phyloP scores from a whole-genome alignment of 108 stramenopile genomes.

The Cyclotella baltica region DNA sequence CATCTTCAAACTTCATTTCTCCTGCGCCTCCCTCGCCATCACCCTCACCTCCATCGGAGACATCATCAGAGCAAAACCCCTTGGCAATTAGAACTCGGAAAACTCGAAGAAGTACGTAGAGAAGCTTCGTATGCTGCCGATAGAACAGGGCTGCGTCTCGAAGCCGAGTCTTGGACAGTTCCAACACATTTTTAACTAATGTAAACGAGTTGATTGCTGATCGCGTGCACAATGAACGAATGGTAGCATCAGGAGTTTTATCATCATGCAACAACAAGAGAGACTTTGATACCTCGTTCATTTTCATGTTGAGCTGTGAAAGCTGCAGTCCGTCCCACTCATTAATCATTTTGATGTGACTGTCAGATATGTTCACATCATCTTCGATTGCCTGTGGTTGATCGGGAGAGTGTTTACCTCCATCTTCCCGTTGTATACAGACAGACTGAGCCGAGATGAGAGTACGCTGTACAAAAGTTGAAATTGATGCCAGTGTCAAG shows the following conservation, averaged over 20 bases:
- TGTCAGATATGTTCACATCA: conserved; percentile 14
- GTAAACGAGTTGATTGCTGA: conserved; percentile 57
- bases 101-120: conserved; percentile 87
- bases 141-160: conserved; percentile 61
- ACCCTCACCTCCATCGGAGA: conserved; percentile 80
- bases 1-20: conserved; percentile 93
- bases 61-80: conserved; percentile 92
- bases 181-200: conserved; percentile 48
- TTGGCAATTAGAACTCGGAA: conserved; percentile 92
- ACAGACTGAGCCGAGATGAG: conserved; percentile 51
- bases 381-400: conserved; percentile 3
- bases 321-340: conserved; percentile 52
- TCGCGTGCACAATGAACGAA: conserved; percentile 50
- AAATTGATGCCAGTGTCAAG: conserved; percentile 22
- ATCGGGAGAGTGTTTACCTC: background rate
- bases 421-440: background rate
- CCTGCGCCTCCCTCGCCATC: conserved; percentile 71
- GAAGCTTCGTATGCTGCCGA: conserved; percentile 74
- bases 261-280: conserved; percentile 42
- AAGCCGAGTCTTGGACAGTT: conserved; percentile 45
- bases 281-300: conserved; percentile 33
- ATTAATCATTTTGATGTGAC: conserved; percentile 49
- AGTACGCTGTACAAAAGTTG: conserved; percentile 36
- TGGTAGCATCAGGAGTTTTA: conserved; percentile 15
- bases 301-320: conserved; percentile 33